These are phyloP conservation scores for Sporothrix inflata DNA, from an alignment of 2,329 filamentous ascomycete species.

Conservation along the genomic window DNA sequence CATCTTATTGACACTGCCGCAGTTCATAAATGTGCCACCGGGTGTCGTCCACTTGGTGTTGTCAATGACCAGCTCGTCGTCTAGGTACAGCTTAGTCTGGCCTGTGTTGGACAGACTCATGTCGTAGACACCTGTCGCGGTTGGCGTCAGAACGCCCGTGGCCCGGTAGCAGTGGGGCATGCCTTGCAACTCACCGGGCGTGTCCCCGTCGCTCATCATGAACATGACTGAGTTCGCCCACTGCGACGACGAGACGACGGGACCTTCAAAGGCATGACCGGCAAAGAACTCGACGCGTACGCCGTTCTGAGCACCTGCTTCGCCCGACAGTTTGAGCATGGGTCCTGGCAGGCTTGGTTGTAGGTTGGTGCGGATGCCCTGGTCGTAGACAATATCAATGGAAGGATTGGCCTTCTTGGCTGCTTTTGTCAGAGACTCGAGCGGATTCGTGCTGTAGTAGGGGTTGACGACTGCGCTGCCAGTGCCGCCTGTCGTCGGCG, in stretches of 20 bases:
- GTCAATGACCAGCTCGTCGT: slow-evolving; percentile 49
- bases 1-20: slow-evolving; percentile 32
- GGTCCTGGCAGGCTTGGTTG: slow-evolving; percentile 31
- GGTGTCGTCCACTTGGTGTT: slow-evolving; percentile 51
- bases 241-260: slow-evolving; percentile 27
- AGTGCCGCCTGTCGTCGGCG: slow-evolving; percentile 34
- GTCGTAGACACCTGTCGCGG: slow-evolving; percentile 35
- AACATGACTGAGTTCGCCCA: slow-evolving; percentile 34
- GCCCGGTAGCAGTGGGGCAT: slow-evolving; percentile 39
- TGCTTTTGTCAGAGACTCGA: slow-evolving; percentile 23
- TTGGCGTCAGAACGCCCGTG: slow-evolving; percentile 38
- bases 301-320: slow-evolving; percentile 10
- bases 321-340: background rate
- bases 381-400: slow-evolving; percentile 27
- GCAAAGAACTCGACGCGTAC: slow-evolving; percentile 34
- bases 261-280: slow-evolving; percentile 30
- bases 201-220: slow-evolving; percentile 36
- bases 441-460: slow-evolving; percentile 34
- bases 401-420: slow-evolving; percentile 20
- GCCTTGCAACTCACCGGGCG: slow-evolving; percentile 32
- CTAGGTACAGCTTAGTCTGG: slow-evolving; percentile 36
- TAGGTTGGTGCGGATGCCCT: slow-evolving; percentile 32
- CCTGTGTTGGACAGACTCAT: slow-evolving; percentile 37
- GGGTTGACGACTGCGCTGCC: slow-evolving; percentile 37
- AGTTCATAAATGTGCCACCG: slow-evolving; percentile 40